Evolutionary conservation across 768 basidiomycete species (phyloP).

Genomic region (Leccinum obscurum): DNA sequence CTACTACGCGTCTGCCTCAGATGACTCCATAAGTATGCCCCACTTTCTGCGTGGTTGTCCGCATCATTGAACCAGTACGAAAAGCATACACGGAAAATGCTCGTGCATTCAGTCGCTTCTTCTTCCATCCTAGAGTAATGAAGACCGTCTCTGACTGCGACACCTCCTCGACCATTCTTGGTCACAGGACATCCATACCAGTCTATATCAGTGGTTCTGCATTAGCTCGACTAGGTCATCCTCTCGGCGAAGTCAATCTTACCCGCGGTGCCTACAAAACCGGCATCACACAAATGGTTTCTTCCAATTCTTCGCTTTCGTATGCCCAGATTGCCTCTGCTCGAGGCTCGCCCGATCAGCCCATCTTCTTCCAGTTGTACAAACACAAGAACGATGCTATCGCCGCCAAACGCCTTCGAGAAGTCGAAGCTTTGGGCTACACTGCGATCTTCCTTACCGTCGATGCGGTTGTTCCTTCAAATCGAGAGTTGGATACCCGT

Average conservation of each 20-base stretch:
- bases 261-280: constrained; percentile 64
- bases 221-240: constrained; percentile 84
- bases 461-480: constrained; percentile 82
- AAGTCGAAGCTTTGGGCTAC: constrained; percentile 73
- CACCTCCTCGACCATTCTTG: constrained; percentile 72
- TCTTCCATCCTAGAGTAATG: constrained; percentile 85
- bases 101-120: constrained; percentile 82
- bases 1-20: constrained; percentile 85
- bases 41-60: constrained; percentile 8
- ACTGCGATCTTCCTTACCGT: constrained; percentile 92
- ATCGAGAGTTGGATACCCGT: constrained; percentile 73
- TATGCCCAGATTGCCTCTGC: constrained; percentile 60
- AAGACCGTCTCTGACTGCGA: constrained; percentile 61
- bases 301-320: constrained; percentile 73
- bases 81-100: constrained; percentile 67
- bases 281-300: constrained; percentile 84
- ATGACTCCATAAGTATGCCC: constrained; percentile 77
- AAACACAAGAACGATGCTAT: constrained; percentile 68
- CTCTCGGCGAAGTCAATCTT: constrained; percentile 84
- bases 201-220: constrained; percentile 85
- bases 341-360: constrained; percentile 52
- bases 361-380: constrained; percentile 84
- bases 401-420: constrained; percentile 68
- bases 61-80: constrained; percentile 12
- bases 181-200: constrained; percentile 70